These are phyloP conservation scores for Fusarium napiforme DNA, from an alignment of 2,329 filamentous ascomycete species.

Conservation along the genomic window DNA sequence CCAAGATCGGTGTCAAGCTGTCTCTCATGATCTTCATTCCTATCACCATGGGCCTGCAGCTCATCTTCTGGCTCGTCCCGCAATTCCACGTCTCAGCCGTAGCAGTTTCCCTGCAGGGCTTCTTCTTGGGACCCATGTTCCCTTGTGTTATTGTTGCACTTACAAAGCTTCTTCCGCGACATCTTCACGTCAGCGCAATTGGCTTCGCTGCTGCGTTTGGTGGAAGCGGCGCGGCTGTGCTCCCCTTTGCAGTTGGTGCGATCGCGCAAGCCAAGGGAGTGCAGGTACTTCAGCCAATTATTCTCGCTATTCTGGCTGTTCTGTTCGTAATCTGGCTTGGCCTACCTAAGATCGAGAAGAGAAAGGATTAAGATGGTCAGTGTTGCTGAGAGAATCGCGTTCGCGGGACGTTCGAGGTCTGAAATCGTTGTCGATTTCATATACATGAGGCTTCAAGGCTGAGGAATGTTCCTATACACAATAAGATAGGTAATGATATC, in stretches of 20 bases:
- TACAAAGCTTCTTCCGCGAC: conserved; percentile 74
- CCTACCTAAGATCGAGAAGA: conserved; percentile 55
- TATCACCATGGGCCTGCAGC: conserved; percentile 70
- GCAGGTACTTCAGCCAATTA: conserved; percentile 65
- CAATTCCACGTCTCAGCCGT: conserved; percentile 80
- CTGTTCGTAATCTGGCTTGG: conserved; percentile 59
- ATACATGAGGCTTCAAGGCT: too few species aligned
- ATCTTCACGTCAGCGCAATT: conserved; percentile 79
- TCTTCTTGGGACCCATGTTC: conserved; percentile 83
- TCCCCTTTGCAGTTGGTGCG: conserved; percentile 74
- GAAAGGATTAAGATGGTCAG: conserved; percentile 45
- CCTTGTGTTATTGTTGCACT: conserved; percentile 76
- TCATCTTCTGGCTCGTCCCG: conserved; percentile 85
- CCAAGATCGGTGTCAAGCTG: conserved; percentile 74
- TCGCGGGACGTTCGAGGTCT: background rate
- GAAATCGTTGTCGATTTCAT: background rate
- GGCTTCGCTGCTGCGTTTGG: conserved; percentile 83
- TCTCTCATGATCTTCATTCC: conserved; percentile 71
- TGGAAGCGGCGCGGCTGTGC: conserved; percentile 73
- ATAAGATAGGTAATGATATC: background rate
- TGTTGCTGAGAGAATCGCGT: background rate
- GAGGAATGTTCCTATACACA: background rate
- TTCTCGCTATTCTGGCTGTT: conserved; percentile 60
- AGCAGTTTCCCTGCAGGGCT: conserved; percentile 76
- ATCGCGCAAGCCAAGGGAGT: conserved; percentile 69